Percentiles rank a stretch among this genome's conserved stretches.
These are phyloP conservation scores for Monosporascus sp. DNA, from an alignment of 2,329 filamentous ascomycete species.

Conservation along the genomic window DNA sequence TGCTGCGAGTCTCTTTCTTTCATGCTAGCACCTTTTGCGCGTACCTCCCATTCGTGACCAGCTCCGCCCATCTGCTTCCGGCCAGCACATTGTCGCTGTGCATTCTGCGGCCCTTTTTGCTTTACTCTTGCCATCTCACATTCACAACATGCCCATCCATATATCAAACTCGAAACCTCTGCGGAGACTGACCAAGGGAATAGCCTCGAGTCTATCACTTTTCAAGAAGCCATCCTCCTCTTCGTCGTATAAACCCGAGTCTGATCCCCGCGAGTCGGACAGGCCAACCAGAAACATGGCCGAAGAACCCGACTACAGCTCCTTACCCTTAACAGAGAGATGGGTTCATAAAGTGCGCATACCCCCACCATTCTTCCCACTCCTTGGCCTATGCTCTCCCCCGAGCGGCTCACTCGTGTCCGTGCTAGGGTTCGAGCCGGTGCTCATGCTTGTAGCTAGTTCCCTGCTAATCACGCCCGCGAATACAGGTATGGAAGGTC, in stretches of 20 bases:
- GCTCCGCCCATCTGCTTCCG: neutral
- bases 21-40: no score
- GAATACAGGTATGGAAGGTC: conserved; percentile 80
- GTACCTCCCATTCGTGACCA: neutral
- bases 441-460: neutral
- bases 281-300: conserved; percentile 53
- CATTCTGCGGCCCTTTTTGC: neutral
- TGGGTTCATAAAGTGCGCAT: conserved; percentile 72
- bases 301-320: conserved; percentile 80
- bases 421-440: no score
- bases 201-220: conserved; percentile 15
- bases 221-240: conserved; percentile 7
- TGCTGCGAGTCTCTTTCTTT: no score
- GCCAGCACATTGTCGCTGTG: neutral
- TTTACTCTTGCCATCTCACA: conserved; percentile 2
- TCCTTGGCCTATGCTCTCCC: neutral
- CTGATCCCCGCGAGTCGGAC: neutral
- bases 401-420: no score
- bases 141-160: conserved; percentile 13
- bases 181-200: conserved; percentile 19
- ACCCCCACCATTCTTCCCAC: neutral
- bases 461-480: conserved; percentile 4
- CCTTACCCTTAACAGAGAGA: conserved; percentile 71
- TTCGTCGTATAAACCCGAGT: neutral
- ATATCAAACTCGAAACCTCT: conserved; percentile 8